Conservation (phyloP, 805 yeast genomes). For the Starmerella scarabaei region DNA sequence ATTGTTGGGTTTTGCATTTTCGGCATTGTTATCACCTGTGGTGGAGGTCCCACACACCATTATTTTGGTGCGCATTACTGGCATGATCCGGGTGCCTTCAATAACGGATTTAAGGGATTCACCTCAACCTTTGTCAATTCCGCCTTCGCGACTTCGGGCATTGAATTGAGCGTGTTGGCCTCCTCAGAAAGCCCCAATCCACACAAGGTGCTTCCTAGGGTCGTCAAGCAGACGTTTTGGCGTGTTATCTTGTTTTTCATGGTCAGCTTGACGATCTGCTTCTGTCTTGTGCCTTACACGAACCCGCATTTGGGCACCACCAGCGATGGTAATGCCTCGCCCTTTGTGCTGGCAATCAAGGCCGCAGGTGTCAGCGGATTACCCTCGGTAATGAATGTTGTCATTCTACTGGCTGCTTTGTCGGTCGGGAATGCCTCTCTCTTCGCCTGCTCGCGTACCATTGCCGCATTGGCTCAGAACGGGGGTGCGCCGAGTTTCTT, state of each 20-base stretch:
- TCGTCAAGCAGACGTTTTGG: constrained; percentile 76
- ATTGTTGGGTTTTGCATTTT: constrained; percentile 45
- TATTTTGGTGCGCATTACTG: constrained; percentile 49
- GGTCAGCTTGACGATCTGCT: constrained; percentile 41
- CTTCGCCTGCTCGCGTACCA: constrained; percentile 58
- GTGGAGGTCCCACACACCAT: constrained; percentile 47
- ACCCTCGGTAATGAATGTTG: constrained; percentile 59
- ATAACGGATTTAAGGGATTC: constrained; percentile 54
- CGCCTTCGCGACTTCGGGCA: constrained; percentile 59
- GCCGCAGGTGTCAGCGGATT: constrained; percentile 55
- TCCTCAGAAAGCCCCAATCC: constrained; percentile 68
- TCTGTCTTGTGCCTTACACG: constrained; percentile 61
- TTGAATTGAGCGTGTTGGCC: constrained; percentile 60
- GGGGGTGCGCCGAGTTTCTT: constrained; percentile 45
- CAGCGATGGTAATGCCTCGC: constrained; percentile 55
- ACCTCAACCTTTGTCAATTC: constrained; percentile 54
- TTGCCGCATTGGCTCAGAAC: constrained; percentile 52
- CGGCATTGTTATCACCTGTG: constrained; percentile 41
- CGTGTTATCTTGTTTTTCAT: constrained; percentile 61
- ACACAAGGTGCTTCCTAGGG: constrained; percentile 51
- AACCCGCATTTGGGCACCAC: constrained; percentile 36
- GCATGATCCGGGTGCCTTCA: constrained; percentile 48
- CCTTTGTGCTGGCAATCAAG: constrained; percentile 57
- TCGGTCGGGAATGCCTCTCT: constrained; percentile 69
- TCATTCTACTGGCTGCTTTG: constrained; percentile 51